Percentiles rank a stretch among this genome's conserved stretches.
Conservation (phyloP, 2,329 filamentous ascomycete genomes). For the Grosmannia penicillata region DNA sequence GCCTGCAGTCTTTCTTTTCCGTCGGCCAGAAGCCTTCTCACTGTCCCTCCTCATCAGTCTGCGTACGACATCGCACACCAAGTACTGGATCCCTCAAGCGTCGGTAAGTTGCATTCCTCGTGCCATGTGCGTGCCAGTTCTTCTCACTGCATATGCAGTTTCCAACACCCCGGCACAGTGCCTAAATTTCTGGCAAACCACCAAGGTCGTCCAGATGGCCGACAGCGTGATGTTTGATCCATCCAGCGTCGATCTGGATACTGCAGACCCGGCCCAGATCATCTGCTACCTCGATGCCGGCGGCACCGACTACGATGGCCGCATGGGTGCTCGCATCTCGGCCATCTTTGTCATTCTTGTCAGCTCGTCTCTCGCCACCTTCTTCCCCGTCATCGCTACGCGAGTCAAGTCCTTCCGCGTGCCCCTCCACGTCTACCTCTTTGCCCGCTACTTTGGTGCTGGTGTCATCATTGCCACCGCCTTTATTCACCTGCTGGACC, state of each 20-base stretch:
- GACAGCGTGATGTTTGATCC: constrained; percentile 19
- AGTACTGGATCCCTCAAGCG: too few relatives aligned
- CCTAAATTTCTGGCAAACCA: neutral
- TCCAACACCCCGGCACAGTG: neutral
- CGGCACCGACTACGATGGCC: constrained; percentile 39
- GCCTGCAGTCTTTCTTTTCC: too few relatives aligned
- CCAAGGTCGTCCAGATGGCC: constrained; percentile 5
- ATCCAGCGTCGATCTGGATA: constrained; percentile 25
- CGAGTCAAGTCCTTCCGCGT: constrained; percentile 39
- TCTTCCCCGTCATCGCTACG: constrained; percentile 54
- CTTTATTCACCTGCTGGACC: constrained; percentile 77
- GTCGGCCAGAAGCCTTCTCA: too few relatives aligned
- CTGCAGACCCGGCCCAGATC: constrained; percentile 24
- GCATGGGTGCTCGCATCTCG: constrained; percentile 51
- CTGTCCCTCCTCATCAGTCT: too few relatives aligned
- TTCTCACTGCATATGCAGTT: neutral
- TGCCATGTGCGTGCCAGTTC: too few relatives aligned
- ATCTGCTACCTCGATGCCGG: constrained; percentile 32
- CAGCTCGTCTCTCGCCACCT: constrained; percentile 41
- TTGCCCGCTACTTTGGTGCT: constrained; percentile 85
- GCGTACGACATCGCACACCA: too few relatives aligned
- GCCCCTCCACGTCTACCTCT: constrained; percentile 54
- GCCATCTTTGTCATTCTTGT: constrained; percentile 62
- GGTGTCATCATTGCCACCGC: constrained; percentile 89
- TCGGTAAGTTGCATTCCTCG: too few relatives aligned